phyloP scores from a whole-genome alignment of 1,284 basidiomycete species.

The Ustilago xerochloae region DNA sequence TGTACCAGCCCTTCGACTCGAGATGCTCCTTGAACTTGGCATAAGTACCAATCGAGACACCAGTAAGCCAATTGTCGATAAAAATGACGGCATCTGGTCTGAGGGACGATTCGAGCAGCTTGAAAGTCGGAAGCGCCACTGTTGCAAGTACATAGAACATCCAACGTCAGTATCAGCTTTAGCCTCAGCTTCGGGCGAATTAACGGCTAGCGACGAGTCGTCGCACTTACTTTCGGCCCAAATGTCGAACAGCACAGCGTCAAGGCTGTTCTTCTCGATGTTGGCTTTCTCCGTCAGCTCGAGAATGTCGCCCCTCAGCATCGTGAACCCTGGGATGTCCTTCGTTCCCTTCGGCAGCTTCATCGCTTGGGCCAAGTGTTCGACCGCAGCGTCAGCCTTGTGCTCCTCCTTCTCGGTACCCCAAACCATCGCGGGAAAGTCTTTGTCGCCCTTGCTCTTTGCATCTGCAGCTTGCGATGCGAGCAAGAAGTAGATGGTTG shows the following conservation, averaged over 20 bases:
- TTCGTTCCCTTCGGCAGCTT: slow-evolving; percentile 22
- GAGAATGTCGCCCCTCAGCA: slow-evolving; percentile 39
- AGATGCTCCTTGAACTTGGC: slow-evolving; percentile 25
- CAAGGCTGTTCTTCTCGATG: slow-evolving; percentile 20
- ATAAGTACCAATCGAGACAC: slow-evolving; percentile 32
- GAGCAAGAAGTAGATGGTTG: slow-evolving; percentile 32
- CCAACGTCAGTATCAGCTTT: neutral
- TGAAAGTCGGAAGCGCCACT: slow-evolving; percentile 46
- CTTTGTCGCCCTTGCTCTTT: neutral
- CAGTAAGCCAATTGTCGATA: slow-evolving; percentile 41
- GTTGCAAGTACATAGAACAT: neutral
- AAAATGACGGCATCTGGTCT: slow-evolving; percentile 35
- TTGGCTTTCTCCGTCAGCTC: slow-evolving; percentile 20
- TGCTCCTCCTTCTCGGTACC: slow-evolving; percentile 43
- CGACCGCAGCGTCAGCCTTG: slow-evolving; percentile 29
- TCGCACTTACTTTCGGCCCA: slow-evolving; percentile 36
- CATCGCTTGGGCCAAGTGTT: slow-evolving; percentile 21
- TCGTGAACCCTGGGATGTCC: slow-evolving; percentile 26
- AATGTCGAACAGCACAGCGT: slow-evolving; percentile 46
- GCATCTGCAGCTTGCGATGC: slow-evolving; percentile 11
- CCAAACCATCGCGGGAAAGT: slow-evolving; percentile 19
- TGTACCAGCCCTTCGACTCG: slow-evolving; percentile 35
- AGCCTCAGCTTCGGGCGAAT: neutral
- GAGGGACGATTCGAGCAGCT: slow-evolving; percentile 32
- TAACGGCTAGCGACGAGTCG: neutral